These are phyloP conservation scores for Aphanomyces euteiches DNA, from an alignment of 352 stramenopile species.

Conservation along the genomic window DNA sequence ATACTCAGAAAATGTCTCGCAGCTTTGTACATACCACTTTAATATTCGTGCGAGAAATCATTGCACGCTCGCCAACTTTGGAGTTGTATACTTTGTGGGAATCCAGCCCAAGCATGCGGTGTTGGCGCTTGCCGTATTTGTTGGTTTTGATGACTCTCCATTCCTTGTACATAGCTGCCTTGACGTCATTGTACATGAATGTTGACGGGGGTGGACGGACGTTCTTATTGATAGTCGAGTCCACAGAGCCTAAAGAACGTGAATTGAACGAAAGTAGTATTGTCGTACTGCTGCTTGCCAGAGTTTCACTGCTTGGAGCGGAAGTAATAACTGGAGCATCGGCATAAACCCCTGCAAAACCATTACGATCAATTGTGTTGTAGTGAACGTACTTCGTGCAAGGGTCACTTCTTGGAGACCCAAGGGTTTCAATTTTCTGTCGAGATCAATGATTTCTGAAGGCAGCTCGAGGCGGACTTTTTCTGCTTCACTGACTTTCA, in stretches of 20 bases:
- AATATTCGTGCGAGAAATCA: slow-evolving; percentile 84
- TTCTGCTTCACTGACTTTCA: slow-evolving; percentile 86
- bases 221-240: slow-evolving; percentile 44
- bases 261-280: too few relatives aligned
- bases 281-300: too few relatives aligned
- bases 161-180: slow-evolving; percentile 86
- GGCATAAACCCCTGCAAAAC: slow-evolving; percentile 42
- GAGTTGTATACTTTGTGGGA: slow-evolving; percentile 89
- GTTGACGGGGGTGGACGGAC: slow-evolving; percentile 72
- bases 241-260: neutral
- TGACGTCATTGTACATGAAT: slow-evolving; percentile 90
- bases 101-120: slow-evolving; percentile 83
- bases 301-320: too few relatives aligned
- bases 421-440: slow-evolving; percentile 76
- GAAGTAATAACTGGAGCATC: neutral
- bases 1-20: neutral
- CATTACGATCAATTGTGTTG: slow-evolving; percentile 32
- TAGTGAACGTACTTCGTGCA: slow-evolving; percentile 61
- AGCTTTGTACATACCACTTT: slow-evolving; percentile 69
- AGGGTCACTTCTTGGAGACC: slow-evolving; percentile 86
- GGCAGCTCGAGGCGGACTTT: slow-evolving; percentile 73
- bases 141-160: slow-evolving; percentile 90
- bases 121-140: slow-evolving; percentile 87
- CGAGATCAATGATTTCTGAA: slow-evolving; percentile 84
- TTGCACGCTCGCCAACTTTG: slow-evolving; percentile 85